Percentiles rank a stretch among this genome's conserved stretches.
Evolutionary conservation across 2,329 filamentous ascomycete genomes (phyloP).

Genomic region (Phaeophleospora eucalypticola): DNA sequence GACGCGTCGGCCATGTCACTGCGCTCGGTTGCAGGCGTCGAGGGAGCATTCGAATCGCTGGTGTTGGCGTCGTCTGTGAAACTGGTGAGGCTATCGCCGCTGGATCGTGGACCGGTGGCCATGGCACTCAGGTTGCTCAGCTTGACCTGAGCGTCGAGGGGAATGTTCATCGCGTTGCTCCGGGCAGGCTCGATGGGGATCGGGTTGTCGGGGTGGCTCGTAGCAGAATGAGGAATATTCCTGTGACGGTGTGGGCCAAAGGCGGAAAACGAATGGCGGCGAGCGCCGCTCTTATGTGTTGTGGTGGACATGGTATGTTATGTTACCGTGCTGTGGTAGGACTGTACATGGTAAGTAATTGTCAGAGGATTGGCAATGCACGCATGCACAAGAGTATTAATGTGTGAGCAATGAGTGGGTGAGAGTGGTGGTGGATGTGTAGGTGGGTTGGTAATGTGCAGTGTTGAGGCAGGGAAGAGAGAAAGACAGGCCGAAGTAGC

Average conservation of each 20-base stretch:
- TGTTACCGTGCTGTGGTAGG: not conserved
- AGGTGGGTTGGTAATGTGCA: not conserved
- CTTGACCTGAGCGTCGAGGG: conserved; percentile 19
- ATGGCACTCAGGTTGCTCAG: conserved; percentile 29
- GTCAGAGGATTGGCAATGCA: conserved; percentile 14
- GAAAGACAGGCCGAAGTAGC: no score
- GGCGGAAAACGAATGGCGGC: conserved; percentile 31
- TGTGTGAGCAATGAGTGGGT: conserved; percentile 1
- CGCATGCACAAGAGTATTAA: not conserved
- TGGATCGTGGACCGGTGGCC: conserved; percentile 27
- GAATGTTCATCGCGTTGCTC: conserved; percentile 18
- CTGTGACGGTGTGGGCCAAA: conserved; percentile 32
- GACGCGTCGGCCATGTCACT: conserved; percentile 17
- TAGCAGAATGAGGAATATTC: conserved; percentile 39
- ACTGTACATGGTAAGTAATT: conserved; percentile 10
- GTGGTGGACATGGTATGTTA: conserved; percentile 17
- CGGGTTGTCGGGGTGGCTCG: conserved; percentile 45
- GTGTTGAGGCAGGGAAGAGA: no score
- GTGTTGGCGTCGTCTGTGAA: conserved; percentile 17
- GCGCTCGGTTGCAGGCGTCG: conserved; percentile 41
- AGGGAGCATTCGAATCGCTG: conserved; percentile 29
- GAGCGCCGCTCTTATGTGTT: conserved; percentile 11
- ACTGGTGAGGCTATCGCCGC: conserved; percentile 27
- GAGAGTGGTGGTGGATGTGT: not conserved
- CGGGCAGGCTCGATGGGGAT: conserved; percentile 41